Base-by-base conservation (phyloP, 805 yeast species). In the Teunomyces gatunensis region DNA sequence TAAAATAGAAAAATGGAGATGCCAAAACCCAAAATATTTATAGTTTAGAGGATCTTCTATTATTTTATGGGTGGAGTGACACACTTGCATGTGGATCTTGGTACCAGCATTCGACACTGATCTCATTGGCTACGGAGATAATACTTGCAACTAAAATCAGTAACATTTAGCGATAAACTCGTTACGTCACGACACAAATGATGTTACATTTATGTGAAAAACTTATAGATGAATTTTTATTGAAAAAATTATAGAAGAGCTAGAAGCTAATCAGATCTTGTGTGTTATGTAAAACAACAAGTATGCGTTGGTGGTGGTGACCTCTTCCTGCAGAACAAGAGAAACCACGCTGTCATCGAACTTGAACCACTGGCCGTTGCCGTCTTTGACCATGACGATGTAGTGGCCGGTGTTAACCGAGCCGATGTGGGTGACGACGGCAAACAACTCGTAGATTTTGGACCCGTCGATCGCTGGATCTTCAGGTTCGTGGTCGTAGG, bases 371-470 rank as follows among this genome's bases (percentile, higher is more conserved):
- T 79, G 75, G 2, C 89, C 87, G 36, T 80, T 78, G n/a, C 79
- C 71, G 46, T 75, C 79, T 61, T 91, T 92, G 51, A 88, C 79
- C 57, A 84, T 76, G 13, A 94, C 85, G 11, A 91, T 78, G 63
- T 94, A 94, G 65, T 94, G 99, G 9, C 99, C 99, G 1, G 97
- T 94, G 62, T 89, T 89, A 5, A 92, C 94, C 15, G 92, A 84
- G 1, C 99, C 99, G 29, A 83, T 83, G 64, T 94, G 99, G 57
- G 89, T 83, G 7, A 94, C 85, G 28, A 91, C 80, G 1, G 92
- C 96, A 66, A 84, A 89, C 36, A 94, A 74, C 65, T 92, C 97
- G 65, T 87, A 92, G 1, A 81, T 66, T 45, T 74, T 67, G 27
- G 75, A 55, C 9, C 55, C 56, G 28, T 59, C 68, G 15, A 67